Conservation (phyloP, 257 asterid genomes). For the Solanum clarkiae region DNA sequence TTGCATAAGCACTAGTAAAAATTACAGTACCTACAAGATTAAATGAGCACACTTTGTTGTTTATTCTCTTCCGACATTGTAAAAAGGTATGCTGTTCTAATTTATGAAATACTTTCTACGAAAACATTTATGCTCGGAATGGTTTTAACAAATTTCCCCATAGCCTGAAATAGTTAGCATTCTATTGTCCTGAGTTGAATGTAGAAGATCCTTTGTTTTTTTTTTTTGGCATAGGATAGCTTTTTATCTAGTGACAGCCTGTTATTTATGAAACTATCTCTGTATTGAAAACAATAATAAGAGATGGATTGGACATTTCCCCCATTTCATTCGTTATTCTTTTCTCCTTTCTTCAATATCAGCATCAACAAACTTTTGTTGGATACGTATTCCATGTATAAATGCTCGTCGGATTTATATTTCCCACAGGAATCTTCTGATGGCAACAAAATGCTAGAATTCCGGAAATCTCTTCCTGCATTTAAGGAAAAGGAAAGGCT, state of each 20-base stretch:
- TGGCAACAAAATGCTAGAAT: conserved; percentile 72
- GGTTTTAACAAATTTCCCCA: not conserved
- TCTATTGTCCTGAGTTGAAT: not conserved
- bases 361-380: not conserved
- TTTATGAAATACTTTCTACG: not conserved
- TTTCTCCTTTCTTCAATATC: not conserved
- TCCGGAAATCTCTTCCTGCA: conserved; percentile 89
- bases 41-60: not conserved
- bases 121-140: not conserved
- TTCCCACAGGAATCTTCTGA: conserved; percentile 78
- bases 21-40: not conserved
- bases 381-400: not conserved
- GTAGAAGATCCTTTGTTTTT: not conserved
- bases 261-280: not conserved
- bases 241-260: not conserved
- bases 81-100: not conserved
- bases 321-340: not conserved
- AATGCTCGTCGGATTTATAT: not conserved
- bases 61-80: not conserved
- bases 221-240: not conserved
- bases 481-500: conserved; percentile 86
- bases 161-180: not conserved
- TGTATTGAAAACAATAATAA: not conserved
- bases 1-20: not conserved
- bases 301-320: not conserved